Base-by-base conservation (phyloP, 345 rosid genomes). In the Gynandropsis gynandra region DNA sequence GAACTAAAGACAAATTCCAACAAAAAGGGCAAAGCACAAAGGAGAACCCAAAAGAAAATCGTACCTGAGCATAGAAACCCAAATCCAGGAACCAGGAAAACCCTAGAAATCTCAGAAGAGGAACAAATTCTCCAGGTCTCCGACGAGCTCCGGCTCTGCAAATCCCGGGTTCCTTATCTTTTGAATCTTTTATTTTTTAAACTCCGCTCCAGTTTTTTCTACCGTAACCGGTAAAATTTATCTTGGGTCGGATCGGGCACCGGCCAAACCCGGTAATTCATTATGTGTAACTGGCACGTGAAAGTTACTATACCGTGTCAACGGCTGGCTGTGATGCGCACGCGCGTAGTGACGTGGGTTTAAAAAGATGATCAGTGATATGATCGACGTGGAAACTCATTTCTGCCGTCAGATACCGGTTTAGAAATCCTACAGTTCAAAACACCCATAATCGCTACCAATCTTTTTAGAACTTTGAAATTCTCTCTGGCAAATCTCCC, bases 241-340 rank as follows among this genome's bases (percentile, higher is more conserved):
- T 31, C 19, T 53, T 50, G 53, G 41, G 58, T 54, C 47, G 61
- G 72, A 71, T 67, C 69, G 58, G 56, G 43, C 18, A 72, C 72
- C 52, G 72, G 75, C 48, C 40, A 34, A 50, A 19, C 40, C 61
- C 60, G 67, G 70, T 72, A 29, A 36, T 20, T 19, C 11, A 29
- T n/a, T 16, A 18, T 15, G 2, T 4, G 1, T n/a, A 52, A 68
- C 67, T 9, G 67, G 56, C 76, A 47, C 57, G 73, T 72, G 72
- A n/a, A 58, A 17, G 57, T 44, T 9, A n/a, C 10, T 9, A 4
- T 11, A 9, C 20, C 15, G 24, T 38, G 1, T 38, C 16, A 9
- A 39, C 10, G 17, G 10, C 39, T 12, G 40, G 9, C 8, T 47
- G 54, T 49, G 33, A 8, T 27, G 52, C 40, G 33, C 63, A 48